Conservation (phyloP, 106 monocot species). For the Phalaenopsis aphrodite region DNA sequence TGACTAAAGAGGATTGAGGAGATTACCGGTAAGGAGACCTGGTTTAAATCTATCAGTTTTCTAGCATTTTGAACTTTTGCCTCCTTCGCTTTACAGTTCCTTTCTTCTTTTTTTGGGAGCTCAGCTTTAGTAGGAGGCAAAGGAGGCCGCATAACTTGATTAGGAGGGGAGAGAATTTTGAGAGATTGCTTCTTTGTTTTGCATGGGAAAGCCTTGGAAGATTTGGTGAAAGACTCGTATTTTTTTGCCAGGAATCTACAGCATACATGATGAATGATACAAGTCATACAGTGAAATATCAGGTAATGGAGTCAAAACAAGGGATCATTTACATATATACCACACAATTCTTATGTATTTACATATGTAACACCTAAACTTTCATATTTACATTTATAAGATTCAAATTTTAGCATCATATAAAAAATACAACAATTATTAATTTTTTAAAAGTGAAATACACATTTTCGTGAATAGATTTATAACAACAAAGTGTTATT, state of each 20-base stretch:
- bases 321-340: background rate
- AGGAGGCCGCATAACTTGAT: conserved; percentile 16
- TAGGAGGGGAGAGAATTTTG: conserved; percentile 7
- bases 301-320: background rate
- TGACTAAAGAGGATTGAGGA: background rate
- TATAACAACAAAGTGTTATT: too few relatives aligned
- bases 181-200: conserved; percentile 21
- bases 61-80: conserved; percentile 17
- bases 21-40: conserved; percentile 44
- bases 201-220: conserved; percentile 13
- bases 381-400: too few relatives aligned
- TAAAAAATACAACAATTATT: too few relatives aligned
- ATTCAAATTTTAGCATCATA: too few relatives aligned
- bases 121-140: background rate
- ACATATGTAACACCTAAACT: too few relatives aligned
- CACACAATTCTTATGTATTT: too few relatives aligned
- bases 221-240: conserved; percentile 28
- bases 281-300: background rate
- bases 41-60: conserved; percentile 50
- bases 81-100: conserved; percentile 20
- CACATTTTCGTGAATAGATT: too few relatives aligned
- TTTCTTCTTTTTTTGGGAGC: conserved; percentile 6
- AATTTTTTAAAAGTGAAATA: too few relatives aligned
- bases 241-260: conserved; percentile 50
- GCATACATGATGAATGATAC: background rate